These are phyloP conservation scores for Vicia faba DNA, from an alignment of 306 rosid genomes.

Conservation along the genomic window DNA sequence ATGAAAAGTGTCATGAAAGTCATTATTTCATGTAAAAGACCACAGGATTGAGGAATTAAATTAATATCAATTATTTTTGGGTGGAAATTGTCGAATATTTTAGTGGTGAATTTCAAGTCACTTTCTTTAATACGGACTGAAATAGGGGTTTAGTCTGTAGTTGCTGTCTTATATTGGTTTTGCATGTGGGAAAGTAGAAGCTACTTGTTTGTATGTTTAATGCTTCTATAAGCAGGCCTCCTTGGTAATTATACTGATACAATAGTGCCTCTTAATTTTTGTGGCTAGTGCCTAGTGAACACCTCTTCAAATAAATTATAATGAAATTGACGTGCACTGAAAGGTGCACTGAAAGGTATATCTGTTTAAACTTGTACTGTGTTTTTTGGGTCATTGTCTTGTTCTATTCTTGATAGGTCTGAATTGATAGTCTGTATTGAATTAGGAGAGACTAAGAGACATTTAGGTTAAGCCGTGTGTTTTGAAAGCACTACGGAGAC, in stretches of 20 bases:
- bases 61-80: not conserved
- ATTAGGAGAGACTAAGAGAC: no score
- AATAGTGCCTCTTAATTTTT: not conserved
- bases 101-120: not conserved
- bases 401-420: not conserved
- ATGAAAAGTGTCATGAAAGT: not conserved
- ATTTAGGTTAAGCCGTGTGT: no score
- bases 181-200: conserved; percentile 21
- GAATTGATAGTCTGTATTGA: not conserved
- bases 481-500: no score
- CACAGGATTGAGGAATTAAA: not conserved
- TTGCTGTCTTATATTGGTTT: conserved; percentile 13
- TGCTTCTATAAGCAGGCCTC: conserved; percentile 8
- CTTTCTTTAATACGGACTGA: not conserved
- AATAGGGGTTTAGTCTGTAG: not conserved
- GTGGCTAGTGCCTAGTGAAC: not conserved
- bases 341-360: no score
- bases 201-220: conserved; percentile 24
- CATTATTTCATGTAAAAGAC: not conserved
- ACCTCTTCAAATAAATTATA: not conserved
- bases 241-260: not conserved
- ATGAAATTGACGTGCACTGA: not conserved
- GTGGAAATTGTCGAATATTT: no score
- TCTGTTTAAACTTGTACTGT: not conserved
- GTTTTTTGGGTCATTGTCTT: not conserved